Evolutionary conservation across 1,284 basidiomycete species (phyloP).

Genomic region (Schizophyllum commune): DNA sequence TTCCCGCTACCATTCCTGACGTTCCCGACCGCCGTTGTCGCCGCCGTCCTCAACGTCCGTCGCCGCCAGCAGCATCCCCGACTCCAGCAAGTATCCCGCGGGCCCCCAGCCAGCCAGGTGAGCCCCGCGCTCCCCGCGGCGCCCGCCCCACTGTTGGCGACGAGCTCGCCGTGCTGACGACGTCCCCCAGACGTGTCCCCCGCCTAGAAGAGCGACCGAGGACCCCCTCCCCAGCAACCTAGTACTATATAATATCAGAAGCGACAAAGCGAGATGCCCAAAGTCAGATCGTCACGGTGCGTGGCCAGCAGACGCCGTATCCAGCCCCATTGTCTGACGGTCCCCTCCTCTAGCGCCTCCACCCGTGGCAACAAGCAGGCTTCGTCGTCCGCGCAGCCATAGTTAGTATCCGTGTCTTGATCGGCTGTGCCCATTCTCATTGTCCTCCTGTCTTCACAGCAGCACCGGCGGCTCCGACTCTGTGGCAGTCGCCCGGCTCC

Average conservation of each 20-base stretch:
- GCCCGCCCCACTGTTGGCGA: neutral
- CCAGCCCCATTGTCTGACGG: neutral
- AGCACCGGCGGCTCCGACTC: constrained; percentile 2
- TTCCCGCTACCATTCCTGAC: neutral
- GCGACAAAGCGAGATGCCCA: neutral
- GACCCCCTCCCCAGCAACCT: neutral
- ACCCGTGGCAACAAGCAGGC: neutral
- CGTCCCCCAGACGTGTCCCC: neutral
- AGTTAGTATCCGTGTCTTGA: neutral
- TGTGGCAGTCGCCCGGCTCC: constrained; percentile 21
- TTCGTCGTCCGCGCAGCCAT: neutral
- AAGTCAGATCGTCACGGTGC: neutral
- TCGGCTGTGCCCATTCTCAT: neutral
- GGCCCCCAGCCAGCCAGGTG: neutral
- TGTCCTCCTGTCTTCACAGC: neutral
- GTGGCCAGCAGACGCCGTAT: neutral
- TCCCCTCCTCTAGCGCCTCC: neutral
- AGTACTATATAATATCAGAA: neutral
- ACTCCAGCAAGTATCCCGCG: neutral
- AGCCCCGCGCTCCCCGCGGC: neutral
- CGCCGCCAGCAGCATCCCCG: neutral
- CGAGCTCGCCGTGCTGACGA: neutral
- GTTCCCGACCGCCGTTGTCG: neutral
- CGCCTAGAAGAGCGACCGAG: neutral
- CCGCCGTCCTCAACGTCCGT: neutral